phyloP scores from a whole-genome alignment of 352 stramenopile genomes.

The Pythium pyrilobum region DNA sequence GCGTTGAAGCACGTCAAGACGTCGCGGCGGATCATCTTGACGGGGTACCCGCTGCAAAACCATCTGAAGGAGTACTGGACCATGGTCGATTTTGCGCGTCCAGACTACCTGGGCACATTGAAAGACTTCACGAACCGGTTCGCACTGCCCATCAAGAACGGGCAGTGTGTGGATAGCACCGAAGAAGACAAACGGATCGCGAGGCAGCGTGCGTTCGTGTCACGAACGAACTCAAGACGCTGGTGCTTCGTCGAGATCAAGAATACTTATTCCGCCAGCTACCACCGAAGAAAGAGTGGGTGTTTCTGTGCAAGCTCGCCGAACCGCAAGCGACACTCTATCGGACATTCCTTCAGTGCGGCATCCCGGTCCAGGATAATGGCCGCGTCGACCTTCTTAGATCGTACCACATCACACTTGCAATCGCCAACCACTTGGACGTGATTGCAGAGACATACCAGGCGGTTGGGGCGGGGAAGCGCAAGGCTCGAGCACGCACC shows the following conservation, averaged over 20 bases:
- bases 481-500: conserved; percentile 34
- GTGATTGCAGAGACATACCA: conserved; percentile 67
- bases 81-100: conserved; percentile 87
- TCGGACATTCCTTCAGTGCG: conserved; percentile 51
- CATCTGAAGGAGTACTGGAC: conserved; percentile 91
- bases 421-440: conserved; percentile 88
- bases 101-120: conserved; percentile 63
- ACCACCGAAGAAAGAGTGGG: conserved; percentile 82
- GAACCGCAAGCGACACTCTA: conserved; percentile 77
- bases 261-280: conserved; percentile 62
- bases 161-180: conserved; percentile 74
- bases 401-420: conserved; percentile 81
- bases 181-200: conserved; percentile 62
- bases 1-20: conserved; percentile 73
- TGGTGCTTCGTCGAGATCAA: conserved; percentile 73
- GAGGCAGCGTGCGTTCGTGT: conserved; percentile 72
- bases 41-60: conserved; percentile 94
- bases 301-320: conserved; percentile 83
- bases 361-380: conserved; percentile 43
- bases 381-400: conserved; percentile 68
- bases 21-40: conserved; percentile 86
- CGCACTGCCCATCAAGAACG: conserved; percentile 81
- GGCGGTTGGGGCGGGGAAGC: conserved; percentile 46
- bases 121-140: conserved; percentile 84
- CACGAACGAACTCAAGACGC: conserved; percentile 58